Conservation (phyloP, 495 filamentous ascomycete genomes). For the Neurospora sp. region DNA sequence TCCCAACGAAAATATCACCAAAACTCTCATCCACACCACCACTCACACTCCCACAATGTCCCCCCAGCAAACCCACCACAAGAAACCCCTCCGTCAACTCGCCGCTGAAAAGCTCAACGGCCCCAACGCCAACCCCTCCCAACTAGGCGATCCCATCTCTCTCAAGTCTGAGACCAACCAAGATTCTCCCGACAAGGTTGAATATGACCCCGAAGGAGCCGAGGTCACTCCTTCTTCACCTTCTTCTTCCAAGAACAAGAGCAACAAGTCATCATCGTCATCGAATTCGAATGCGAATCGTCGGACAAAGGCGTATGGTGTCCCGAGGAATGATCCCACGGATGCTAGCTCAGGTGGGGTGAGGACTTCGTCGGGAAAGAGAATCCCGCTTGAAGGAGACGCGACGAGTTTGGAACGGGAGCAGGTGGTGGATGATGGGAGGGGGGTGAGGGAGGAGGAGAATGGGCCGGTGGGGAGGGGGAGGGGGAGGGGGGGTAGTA, state of each 20-base stretch:
- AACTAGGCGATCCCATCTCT: conserved; percentile 31
- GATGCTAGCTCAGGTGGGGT: neutral
- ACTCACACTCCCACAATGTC: neutral
- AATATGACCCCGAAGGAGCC: neutral
- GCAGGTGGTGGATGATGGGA: neutral
- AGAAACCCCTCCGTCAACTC: conserved; percentile 16
- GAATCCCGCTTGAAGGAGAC: neutral
- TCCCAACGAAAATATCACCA: neutral
- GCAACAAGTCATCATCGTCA: neutral
- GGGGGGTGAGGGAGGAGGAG: neutral
- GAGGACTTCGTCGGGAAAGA: neutral
- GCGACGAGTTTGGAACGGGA: conserved; percentile 1
- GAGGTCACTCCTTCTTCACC: neutral
- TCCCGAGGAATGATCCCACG: neutral
- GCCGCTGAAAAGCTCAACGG: conserved; percentile 28
- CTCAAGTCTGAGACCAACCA: conserved; percentile 31
- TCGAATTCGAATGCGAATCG: neutral
- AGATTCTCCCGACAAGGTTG: neutral
- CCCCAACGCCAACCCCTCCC: conserved; percentile 27
- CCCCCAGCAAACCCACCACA: neutral
- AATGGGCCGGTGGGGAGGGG: no score
- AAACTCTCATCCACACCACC: neutral
- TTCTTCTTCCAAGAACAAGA: neutral
- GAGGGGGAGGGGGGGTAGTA: no score
- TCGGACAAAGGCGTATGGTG: neutral